Base-by-base conservation (phyloP, 495 filamentous ascomycete genomes). In the Apiosordaria backusii region DNA sequence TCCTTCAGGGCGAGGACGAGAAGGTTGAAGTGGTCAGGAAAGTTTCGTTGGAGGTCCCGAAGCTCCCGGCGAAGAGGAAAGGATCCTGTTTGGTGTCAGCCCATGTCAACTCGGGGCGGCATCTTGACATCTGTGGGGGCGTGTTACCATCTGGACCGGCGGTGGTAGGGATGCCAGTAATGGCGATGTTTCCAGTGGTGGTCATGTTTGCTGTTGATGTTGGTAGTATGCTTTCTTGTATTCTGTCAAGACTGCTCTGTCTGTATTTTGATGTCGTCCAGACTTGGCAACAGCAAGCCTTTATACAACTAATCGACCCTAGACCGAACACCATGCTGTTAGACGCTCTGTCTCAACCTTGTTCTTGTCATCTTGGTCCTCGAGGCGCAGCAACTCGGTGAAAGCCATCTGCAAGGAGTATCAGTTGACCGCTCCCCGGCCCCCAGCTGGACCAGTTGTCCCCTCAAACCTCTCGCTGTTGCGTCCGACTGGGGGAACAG, bases 11-110 rank as follows among this genome's bases (percentile, higher is more conserved):
- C 73, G 3, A 76, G 67, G 60, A 75, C 53, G 35, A 66, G 68
- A 10, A 76, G 69, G 53, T 76, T 74, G 73, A 75, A 76, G 60
- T 74, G 69, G 57, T 76, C 72, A 1, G 72, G 72, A 57, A 35
- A 68, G 57, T 72, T 75, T 0, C n/a, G n/a, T 53, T 75, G 72
- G 16, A 76, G 69, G n/a, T 75, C 72, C 9, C 71, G 73, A 9
- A 76, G 29, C 59, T 76, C 73, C 5, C 64, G 68, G 45, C 74
- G 74, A 18, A 75, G 55, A 7, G 74, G 74, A 3, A 75, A 69
- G 10, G 71, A 40, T 23, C 74, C 72, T 45, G 35, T 45, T 45
- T 15, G 16, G 10, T 45, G 35, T 45, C 35, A 45, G 35, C 35
- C 35, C 16, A 15, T 18, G 35, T 45, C 35, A 45, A 45, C 9